Base-by-base conservation (phyloP, 257 asterid genomes). In the Avicennia marina region DNA sequence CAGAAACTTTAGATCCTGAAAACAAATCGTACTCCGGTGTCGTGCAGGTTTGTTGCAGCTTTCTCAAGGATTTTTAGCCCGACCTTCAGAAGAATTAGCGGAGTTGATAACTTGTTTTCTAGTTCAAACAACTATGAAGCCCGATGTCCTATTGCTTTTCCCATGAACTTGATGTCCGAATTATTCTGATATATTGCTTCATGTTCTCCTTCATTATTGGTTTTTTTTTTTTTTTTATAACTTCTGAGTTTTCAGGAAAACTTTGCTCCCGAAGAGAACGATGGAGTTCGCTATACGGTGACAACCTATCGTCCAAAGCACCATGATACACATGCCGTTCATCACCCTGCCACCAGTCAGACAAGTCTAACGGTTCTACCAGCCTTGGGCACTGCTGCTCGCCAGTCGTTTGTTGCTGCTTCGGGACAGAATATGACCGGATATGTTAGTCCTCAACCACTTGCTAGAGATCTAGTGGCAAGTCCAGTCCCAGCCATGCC, bases 41-140 rank as follows among this genome's bases (percentile, higher is more conserved):
- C 51, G 21, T 71, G 76, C 84, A 80, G 94, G 96, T 87, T 57
- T 44, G 58, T 46, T 24, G 3, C 13, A n/a, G 21, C 24, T 62
- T 38, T 1, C 55, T n/a, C 8, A 2, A 46, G 24, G 38, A 46
- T 47, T 29, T 29, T 29, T 4, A 29, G 8, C n/a, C n/a, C n/a
- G n/a, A n/a, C n/a, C n/a, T n/a, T n/a, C n/a, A n/a, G n/a, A n/a
- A n/a, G n/a, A n/a, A 38, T 38, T 38, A 2, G 43, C 17, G 6
- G 17, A 16, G 48, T 46, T 49, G 10, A 49, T 24, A 47, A 21
- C 19, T 24, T 12, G 11, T 46, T 19, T 21, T 19, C 16, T 10
- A 2, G 52, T 46, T 16, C 3, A 7, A 15, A 13, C 20, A 21
- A 13, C 7, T 47, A 7, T 36, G 2, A 7, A 3, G 3, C 8